Evolutionary conservation across 179 eudicot species (phyloP), one percentile per base, ranked within the genome.

Genomic region (Camellia oleifera): DNA sequence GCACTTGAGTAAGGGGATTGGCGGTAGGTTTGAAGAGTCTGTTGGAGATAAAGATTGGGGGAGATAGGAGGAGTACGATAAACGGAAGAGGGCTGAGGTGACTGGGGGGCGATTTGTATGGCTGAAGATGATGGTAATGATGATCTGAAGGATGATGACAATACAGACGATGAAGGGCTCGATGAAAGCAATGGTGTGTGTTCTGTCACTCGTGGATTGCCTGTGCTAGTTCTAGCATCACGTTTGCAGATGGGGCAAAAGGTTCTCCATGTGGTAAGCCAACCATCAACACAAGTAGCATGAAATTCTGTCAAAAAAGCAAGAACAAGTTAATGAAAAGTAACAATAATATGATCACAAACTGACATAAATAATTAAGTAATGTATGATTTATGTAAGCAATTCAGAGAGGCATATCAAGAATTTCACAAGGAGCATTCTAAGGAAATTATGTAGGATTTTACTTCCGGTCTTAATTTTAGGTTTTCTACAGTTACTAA

Each of bases 241-340:
- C 97, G 93, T 80, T 95, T 94, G 93, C 99, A 95, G 7, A 95
- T 93, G 0, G 99, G 99, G 83, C 98, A 95, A 80, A 95, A 95
- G 61, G 98, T 95, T 87, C 99, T 88, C 99, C 99, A 95, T 69
- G 95, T 45, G 40, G 98, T 94, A 66, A 94, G 95, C 98, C 99
- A 95, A 46, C 91, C 88, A 67, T 95, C 98, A 17, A 95, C 95
- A 66, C 99, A 95, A 7, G 72, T 17, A 32, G 95, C 86, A 64
- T 95, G 99, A 64, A 95, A 95, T 82, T 94, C 98, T 95, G 93
- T 75, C 63, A 82, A 67, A 67, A 52, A 79, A 75, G 53, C 40
- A 67, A 58, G 50, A 57, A 78, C 20, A 17, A 9, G 48, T 77
- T 32, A 65, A 23, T 61, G 23, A 20, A 74, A 40, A 60, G 20